Conservation (phyloP, 164 flowering plant genomes). For the Piper longum region DNA sequence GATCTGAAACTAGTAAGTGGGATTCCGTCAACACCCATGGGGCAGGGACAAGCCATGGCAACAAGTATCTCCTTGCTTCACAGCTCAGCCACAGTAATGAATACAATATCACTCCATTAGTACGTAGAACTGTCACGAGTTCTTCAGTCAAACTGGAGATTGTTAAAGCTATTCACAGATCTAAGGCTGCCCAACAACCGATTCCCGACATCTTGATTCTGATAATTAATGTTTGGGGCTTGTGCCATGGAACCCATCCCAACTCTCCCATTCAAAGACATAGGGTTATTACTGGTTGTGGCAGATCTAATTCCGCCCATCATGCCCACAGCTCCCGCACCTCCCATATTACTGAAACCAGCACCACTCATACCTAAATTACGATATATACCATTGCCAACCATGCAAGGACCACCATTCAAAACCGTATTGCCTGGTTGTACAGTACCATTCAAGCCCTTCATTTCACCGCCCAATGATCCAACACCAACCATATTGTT, state of each 20-base stretch:
- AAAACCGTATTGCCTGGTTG: constrained; percentile 24
- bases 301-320: constrained; percentile 53
- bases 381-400: constrained; percentile 34
- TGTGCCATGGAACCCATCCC: constrained; percentile 36
- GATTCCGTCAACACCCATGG: neutral
- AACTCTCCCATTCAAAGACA: constrained; percentile 55
- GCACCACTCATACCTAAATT: constrained; percentile 29
- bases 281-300: constrained; percentile 36
- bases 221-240: constrained; percentile 46
- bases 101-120: neutral
- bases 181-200: constrained; percentile 66
- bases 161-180: constrained; percentile 59
- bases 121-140: neutral
- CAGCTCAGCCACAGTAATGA: neutral
- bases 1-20: neutral
- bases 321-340: constrained; percentile 38
- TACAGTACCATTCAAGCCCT: constrained; percentile 46
- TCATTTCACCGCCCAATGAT: constrained; percentile 50
- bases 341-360: constrained; percentile 43
- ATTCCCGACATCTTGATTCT: constrained; percentile 58
- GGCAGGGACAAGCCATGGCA: neutral
- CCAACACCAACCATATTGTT: constrained; percentile 41
- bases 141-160: constrained; percentile 84
- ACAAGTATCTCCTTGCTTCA: neutral
- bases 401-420: constrained; percentile 29